phyloP scores from a whole-genome alignment of 2,329 filamentous ascomycete species.

The Zymoseptoria crescenta region DNA sequence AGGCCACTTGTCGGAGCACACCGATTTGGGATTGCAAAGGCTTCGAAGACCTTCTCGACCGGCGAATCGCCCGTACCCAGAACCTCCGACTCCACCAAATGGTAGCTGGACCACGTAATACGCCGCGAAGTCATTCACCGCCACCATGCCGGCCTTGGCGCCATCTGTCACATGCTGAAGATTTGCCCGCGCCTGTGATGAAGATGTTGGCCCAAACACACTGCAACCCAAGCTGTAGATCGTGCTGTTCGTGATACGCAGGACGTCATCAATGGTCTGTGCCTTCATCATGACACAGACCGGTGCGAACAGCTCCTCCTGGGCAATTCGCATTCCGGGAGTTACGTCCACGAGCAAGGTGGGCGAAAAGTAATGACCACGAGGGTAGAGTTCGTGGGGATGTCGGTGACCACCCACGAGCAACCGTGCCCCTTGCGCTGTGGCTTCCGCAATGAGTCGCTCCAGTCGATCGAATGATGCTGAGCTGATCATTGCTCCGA shows the following conservation, averaged over 20 bases:
- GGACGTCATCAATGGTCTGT: constrained; percentile 55
- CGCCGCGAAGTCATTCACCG: constrained; percentile 89
- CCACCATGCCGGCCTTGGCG: constrained; percentile 79
- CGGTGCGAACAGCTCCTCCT: constrained; percentile 87
- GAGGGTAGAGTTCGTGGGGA: constrained; percentile 62
- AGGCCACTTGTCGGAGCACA: constrained; percentile 68
- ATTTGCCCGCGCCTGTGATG: constrained; percentile 44
- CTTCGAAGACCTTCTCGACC: constrained; percentile 79
- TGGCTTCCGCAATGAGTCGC: constrained; percentile 65
- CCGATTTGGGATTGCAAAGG: constrained; percentile 78
- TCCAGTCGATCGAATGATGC: constrained; percentile 70
- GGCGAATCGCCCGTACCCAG: constrained; percentile 84
- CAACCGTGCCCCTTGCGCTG: constrained; percentile 68
- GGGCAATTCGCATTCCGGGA: constrained; percentile 74
- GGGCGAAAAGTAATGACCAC: constrained; percentile 85
- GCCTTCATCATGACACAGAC: constrained; percentile 80
- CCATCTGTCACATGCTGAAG: constrained; percentile 58
- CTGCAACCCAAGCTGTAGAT: constrained; percentile 80
- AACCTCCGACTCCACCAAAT: constrained; percentile 85
- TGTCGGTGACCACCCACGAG: constrained; percentile 70
- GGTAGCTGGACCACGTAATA: constrained; percentile 92
- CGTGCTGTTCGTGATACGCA: constrained; percentile 73
- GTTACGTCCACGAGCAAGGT: constrained; percentile 90
- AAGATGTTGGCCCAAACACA: constrained; percentile 61
- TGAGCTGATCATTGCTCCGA: constrained; percentile 84